These are phyloP conservation scores for Mycena amicta DNA, from an alignment of 768 basidiomycete genomes.

Conservation along the genomic window DNA sequence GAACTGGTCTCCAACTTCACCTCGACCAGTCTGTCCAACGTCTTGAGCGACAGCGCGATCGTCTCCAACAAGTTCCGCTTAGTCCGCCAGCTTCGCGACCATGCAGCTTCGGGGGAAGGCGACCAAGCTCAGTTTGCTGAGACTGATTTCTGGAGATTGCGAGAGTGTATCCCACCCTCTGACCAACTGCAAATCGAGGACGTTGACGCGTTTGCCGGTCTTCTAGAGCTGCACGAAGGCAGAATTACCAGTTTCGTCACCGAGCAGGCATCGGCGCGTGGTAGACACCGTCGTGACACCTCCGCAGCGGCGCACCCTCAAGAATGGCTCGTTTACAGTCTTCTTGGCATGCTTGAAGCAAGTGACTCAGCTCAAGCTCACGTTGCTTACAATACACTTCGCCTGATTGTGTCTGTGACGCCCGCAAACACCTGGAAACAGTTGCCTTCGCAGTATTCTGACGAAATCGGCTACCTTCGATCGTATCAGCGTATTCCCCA, in stretches of 20 bases:
- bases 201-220: conserved; percentile 68
- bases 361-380: conserved; percentile 51
- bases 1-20: conserved; percentile 49
- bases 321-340: conserved; percentile 51
- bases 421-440: conserved; percentile 32
- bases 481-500: conserved; percentile 43
- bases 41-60: conserved; percentile 62
- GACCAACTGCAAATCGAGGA: conserved; percentile 65
- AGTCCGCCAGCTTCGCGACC: conserved; percentile 63
- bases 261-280: conserved; percentile 49
- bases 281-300: conserved; percentile 37
- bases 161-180: conserved; percentile 66
- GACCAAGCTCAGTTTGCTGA: conserved; percentile 50
- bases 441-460: conserved; percentile 43
- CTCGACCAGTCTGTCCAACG: conserved; percentile 48
- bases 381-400: conserved; percentile 65
- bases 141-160: conserved; percentile 82
- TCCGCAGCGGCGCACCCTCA: conserved; percentile 35
- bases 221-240: conserved; percentile 63
- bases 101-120: conserved; percentile 42
- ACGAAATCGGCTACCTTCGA: conserved; percentile 52
- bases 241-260: conserved; percentile 61
- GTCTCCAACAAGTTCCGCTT: conserved; percentile 78
- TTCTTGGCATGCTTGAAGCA: conserved; percentile 63
- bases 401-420: conserved; percentile 52